phyloP scores from a whole-genome alignment of 768 basidiomycete genomes.

The Gautieria morchelliformis region DNA sequence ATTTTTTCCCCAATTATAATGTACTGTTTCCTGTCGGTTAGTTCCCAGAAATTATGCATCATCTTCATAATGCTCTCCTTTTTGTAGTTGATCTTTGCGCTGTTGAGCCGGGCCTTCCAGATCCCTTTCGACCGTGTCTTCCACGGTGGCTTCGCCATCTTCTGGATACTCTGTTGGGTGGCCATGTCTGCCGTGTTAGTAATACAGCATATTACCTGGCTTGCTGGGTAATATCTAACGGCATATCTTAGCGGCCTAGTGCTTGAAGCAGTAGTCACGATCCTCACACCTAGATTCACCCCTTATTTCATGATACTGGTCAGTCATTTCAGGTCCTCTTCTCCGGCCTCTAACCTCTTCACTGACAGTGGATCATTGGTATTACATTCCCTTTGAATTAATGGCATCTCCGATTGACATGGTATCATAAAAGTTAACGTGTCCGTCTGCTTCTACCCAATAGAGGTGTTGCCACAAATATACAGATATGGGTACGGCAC shows the following conservation, averaged over 20 bases:
- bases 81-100: constrained; percentile 44
- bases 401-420: background rate
- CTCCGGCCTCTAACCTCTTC: background rate
- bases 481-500: constrained; percentile 60
- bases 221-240: background rate
- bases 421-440: constrained; percentile 38
- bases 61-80: background rate
- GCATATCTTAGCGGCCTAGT: constrained; percentile 43
- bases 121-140: constrained; percentile 44
- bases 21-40: constrained; percentile 33
- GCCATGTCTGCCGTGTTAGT: constrained; percentile 50
- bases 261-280: constrained; percentile 46
- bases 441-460: constrained; percentile 46
- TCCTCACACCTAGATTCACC: constrained; percentile 43
- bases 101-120: constrained; percentile 51
- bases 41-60: too few species aligned
- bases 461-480: constrained; percentile 45
- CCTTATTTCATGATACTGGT: constrained; percentile 51
- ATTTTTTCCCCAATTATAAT: constrained; percentile 27
- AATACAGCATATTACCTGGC: too few species aligned
- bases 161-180: constrained; percentile 57
- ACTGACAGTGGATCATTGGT: background rate
- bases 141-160: constrained; percentile 45
- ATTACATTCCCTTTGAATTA: background rate
- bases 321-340: background rate